Conservation (phyloP, 2,329 filamentous ascomycete genomes). For the Juglanconis sp. region DNA sequence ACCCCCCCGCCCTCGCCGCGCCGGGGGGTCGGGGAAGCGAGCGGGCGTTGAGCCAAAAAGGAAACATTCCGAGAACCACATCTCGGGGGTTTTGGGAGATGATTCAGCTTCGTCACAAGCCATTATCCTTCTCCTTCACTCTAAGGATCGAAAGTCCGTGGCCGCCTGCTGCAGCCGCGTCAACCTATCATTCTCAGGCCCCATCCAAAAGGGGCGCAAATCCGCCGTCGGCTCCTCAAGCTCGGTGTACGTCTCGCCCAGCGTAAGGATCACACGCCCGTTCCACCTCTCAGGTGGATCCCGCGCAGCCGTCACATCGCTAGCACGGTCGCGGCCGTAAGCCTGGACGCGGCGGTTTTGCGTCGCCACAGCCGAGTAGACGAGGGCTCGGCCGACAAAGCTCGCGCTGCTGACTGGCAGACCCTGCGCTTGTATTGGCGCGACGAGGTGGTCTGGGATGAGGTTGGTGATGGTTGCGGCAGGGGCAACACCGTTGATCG, state of each 20-base stretch:
- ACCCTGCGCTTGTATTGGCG: constrained; percentile 27
- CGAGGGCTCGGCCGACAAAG: constrained; percentile 32
- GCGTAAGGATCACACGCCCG: constrained; percentile 29
- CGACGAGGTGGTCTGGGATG: constrained; percentile 28
- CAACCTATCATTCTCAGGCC: constrained; percentile 25
- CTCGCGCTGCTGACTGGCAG: constrained; percentile 31
- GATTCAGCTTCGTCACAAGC: no score
- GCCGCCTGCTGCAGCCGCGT: constrained; percentile 28
- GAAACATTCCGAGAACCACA: no score
- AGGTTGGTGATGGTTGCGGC: constrained; percentile 31
- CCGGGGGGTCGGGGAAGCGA: no score
- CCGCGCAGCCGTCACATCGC: neutral
- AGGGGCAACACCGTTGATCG: constrained; percentile 38
- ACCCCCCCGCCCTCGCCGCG: no score
- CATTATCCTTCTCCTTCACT: no score
- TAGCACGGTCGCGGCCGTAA: constrained; percentile 32
- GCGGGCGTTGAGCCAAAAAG: no score
- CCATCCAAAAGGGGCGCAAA: constrained; percentile 29
- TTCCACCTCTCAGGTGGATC: constrained; percentile 29
- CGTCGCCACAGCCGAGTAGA: constrained; percentile 33
- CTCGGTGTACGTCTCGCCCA: constrained; percentile 34
- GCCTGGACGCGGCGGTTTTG: constrained; percentile 29
- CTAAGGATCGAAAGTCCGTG: constrained; percentile 29
- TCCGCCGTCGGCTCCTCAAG: constrained; percentile 28
- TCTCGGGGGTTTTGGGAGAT: no score